A percentile compares a stretch with the other conserved stretches of the same genome.
phyloP scores from a whole-genome alignment of 2,329 filamentous ascomycete species.

The Ophiobolus disseminans region DNA sequence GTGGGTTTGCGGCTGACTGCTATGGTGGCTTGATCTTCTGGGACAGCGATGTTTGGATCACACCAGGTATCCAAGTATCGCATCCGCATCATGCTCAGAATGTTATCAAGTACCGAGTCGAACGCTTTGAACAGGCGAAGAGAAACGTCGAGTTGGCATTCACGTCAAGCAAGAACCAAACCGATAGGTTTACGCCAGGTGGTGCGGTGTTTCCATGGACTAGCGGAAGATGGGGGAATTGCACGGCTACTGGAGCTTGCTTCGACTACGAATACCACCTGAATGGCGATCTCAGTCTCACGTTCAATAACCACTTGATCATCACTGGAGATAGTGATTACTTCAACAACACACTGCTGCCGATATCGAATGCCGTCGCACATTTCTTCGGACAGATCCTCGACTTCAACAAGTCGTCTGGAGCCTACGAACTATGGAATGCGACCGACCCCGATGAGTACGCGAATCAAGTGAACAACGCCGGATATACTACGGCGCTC shows the following conservation, averaged over 20 bases:
- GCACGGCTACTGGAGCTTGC: slow-evolving; percentile 66
- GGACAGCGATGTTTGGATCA: slow-evolving; percentile 73
- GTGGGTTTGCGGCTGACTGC: slow-evolving; percentile 70
- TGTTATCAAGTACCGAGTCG: slow-evolving; percentile 69
- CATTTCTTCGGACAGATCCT: slow-evolving; percentile 67
- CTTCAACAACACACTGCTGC: slow-evolving; percentile 64
- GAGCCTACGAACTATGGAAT: slow-evolving; percentile 50
- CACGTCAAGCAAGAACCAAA: slow-evolving; percentile 66
- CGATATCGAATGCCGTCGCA: slow-evolving; percentile 69
- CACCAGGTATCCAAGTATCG: slow-evolving; percentile 68
- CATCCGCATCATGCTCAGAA: slow-evolving; percentile 68
- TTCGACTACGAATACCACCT: slow-evolving; percentile 77
- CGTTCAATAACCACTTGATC: slow-evolving; percentile 67
- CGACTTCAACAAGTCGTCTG: slow-evolving; percentile 60
- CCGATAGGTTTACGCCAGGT: slow-evolving; percentile 61
- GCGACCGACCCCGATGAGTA: slow-evolving; percentile 79
- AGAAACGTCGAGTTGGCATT: slow-evolving; percentile 65
- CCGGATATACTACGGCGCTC: slow-evolving; percentile 72
- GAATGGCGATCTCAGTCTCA: slow-evolving; percentile 72
- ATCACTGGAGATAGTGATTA: slow-evolving; percentile 64
- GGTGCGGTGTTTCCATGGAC: slow-evolving; percentile 74
- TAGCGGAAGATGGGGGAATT: slow-evolving; percentile 70
- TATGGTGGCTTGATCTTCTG: slow-evolving; percentile 73
- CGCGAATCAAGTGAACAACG: slow-evolving; percentile 70
- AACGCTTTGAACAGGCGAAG: slow-evolving; percentile 65